Evolutionary conservation across 2,329 filamentous ascomycete genomes (phyloP), one percentile per base, ranked within the genome.

Genomic region (Neonectria sp.): DNA sequence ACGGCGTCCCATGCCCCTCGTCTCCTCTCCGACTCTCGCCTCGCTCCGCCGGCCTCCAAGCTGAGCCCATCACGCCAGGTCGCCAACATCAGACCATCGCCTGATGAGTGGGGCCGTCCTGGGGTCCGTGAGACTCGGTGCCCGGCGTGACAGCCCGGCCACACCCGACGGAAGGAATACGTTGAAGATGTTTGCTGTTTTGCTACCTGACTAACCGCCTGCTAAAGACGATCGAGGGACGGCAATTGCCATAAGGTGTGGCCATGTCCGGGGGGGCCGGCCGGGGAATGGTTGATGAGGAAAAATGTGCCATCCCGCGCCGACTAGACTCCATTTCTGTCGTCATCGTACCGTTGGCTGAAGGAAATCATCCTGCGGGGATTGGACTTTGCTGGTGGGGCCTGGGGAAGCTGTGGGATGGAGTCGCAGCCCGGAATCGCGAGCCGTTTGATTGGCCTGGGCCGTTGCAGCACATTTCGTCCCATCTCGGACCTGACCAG

Each of bases 11-110:
- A 56, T 62, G 62, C 53, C 46, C 49, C 49, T 55, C 35, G 21
- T 31, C 5, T 61, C 55, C 33, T 64, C 55, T 46, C 71, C 74
- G 73, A 75, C 58, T 73, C 73, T 76, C 74, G 74, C 74, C 74
- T 76, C 69, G 68, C 69, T 76, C 74, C 74, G 74, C 68, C 58
- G 53, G 46, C 24, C 57, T 56, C 31, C 45, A 69, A 73, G 68
- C 66, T 76, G 68, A 76, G 68, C 70, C 58, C 71, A 76, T 76
- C 74, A 76, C 73, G 74, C 74, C 74, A 76, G 74, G 62, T 72
- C 59, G 61, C 63, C 64, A 75, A 70, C 67, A 76, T 76, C 74
- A 76, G 74, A 48, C 73, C 71, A 75, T 76, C 67, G 68, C 60
- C 66, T 75, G 74, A 76, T 76, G 68, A 66, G 74, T 76, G 74